phyloP scores from a whole-genome alignment of 2,329 filamentous ascomycete genomes.

The Grosmannia penicillata region DNA sequence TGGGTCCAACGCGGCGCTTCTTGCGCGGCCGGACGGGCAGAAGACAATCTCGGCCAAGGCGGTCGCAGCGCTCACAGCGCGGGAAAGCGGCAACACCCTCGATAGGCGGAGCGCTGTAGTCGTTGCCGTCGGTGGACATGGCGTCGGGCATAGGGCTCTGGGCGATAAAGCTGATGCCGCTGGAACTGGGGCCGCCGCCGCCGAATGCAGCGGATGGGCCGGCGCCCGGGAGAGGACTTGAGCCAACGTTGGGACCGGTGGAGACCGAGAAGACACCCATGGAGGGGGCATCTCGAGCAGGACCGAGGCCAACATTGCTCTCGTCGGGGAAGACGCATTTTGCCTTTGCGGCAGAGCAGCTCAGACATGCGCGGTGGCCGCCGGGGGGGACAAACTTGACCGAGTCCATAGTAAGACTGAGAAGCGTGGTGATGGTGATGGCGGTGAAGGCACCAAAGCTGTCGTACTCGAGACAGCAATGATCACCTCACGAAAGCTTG shows the following conservation, averaged over 20 bases:
- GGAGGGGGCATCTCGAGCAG: too few relatives aligned
- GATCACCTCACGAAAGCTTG: too few relatives aligned
- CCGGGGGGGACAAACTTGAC: slow-evolving; percentile 14
- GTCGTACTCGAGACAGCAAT: too few relatives aligned
- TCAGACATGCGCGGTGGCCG: slow-evolving; percentile 13
- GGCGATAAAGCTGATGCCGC: background rate
- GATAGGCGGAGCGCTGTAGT: background rate
- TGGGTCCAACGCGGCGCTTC: slow-evolving; percentile 9
- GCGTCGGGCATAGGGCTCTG: background rate
- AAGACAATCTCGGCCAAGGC: slow-evolving; percentile 9
- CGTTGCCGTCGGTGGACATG: background rate
- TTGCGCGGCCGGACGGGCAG: slow-evolving; percentile 10
- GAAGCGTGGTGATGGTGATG: too few relatives aligned
- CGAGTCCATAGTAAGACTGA: slow-evolving; percentile 7
- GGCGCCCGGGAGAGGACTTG: too few relatives aligned
- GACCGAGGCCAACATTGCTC: background rate
- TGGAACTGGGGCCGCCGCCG: too few relatives aligned
- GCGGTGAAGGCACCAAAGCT: background rate
- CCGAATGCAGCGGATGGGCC: too few relatives aligned
- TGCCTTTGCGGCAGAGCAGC: slow-evolving; percentile 12
- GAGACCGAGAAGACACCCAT: too few relatives aligned
- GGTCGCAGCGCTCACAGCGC: slow-evolving; percentile 10
- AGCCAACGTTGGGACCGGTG: background rate
- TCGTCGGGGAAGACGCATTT: slow-evolving; percentile 13
- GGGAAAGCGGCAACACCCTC: slow-evolving; percentile 8